Evolutionary conservation across 2,329 filamentous ascomycete species (phyloP).

Genomic region (Amauroascus verrucosus): DNA sequence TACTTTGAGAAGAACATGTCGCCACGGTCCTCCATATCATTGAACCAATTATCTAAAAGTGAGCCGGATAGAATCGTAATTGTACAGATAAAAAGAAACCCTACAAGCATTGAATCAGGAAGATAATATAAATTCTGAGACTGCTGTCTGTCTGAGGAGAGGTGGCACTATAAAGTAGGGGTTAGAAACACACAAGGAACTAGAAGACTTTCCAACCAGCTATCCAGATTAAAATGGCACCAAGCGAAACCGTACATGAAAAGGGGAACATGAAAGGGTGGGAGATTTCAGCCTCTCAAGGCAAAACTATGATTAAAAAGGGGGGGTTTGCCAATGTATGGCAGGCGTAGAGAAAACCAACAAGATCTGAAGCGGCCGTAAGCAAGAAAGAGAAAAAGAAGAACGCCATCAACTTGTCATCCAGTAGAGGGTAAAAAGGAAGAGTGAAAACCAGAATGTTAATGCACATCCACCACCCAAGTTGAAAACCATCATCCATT

Average conservation of each 20-base stretch:
- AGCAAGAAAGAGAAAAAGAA: not conserved
- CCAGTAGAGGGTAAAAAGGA: not conserved
- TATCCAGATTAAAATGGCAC: not conserved
- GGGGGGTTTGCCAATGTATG: not conserved
- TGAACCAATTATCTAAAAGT: no score
- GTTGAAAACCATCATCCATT: conserved; percentile 5
- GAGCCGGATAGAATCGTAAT: no score
- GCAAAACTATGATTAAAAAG: conserved; percentile 4
- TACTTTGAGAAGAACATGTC: no score
- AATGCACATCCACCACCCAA: conserved; percentile 6
- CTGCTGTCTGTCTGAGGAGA: not conserved
- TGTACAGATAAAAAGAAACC: not conserved
- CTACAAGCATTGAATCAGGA: not conserved
- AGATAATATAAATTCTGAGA: not conserved
- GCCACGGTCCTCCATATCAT: no score
- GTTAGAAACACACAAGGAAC: not conserved
- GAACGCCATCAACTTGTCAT: conserved; percentile 6
- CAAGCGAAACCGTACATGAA: not conserved
- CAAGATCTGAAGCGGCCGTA: conserved; percentile 1
- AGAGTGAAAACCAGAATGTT: conserved; percentile 6
- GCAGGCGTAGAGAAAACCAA: not conserved
- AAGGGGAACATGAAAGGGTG: not conserved
- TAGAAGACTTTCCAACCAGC: conserved; percentile 1
- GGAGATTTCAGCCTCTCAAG: not conserved
- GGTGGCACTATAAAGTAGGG: not conserved